These are phyloP conservation scores for Vigna hirtella DNA, from an alignment of 306 rosid species.

Conservation along the genomic window DNA sequence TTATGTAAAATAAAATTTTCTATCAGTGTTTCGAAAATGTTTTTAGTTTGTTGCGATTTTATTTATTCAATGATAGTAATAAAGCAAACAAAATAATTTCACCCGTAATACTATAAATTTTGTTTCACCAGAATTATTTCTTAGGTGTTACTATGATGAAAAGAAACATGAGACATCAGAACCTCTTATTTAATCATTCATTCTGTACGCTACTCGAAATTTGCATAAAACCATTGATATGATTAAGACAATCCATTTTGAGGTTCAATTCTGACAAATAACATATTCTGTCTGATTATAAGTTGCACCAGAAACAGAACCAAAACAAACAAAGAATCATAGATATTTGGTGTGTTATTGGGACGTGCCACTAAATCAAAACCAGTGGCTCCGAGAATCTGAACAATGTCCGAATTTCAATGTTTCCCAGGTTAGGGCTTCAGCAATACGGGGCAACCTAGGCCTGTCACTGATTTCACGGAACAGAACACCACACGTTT, in stretches of 20 bases:
- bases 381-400: slow-evolving; percentile 16
- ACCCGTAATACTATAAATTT: neutral
- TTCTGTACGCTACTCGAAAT: neutral
- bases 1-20: too few relatives aligned
- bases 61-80: too few relatives aligned
- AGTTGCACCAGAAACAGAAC: slow-evolving; percentile 2
- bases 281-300: slow-evolving; percentile 10
- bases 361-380: slow-evolving; percentile 28
- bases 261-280: slow-evolving; percentile 10
- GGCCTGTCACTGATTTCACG: neutral
- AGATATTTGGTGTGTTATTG: neutral
- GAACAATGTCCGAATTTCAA: neutral
- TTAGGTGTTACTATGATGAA: neutral
- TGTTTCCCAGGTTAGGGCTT: neutral
- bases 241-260: neutral
- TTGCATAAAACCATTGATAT: neutral
- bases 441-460: neutral
- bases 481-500: neutral
- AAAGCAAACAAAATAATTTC: too few relatives aligned
- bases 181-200: neutral
- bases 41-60: too few relatives aligned
- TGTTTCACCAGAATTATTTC: neutral
- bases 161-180: neutral
- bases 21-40: too few relatives aligned
- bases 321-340: slow-evolving; percentile 10